These are phyloP conservation scores for Brettanomyces custersianus DNA, from an alignment of 805 yeast genomes.

Conservation along the genomic window DNA sequence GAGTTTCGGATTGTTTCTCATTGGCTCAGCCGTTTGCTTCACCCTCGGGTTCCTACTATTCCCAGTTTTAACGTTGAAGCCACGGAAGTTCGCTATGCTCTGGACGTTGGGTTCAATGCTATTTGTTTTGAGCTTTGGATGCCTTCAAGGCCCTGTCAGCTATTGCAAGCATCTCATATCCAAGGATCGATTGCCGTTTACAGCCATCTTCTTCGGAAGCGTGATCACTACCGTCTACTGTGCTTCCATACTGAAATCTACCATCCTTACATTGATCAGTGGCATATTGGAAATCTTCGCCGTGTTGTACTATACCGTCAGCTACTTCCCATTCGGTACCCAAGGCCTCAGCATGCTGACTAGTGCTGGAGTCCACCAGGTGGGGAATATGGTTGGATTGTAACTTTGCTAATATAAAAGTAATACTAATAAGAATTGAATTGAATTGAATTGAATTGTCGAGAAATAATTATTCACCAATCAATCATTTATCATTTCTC, in stretches of 20 bases:
- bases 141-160: constrained; percentile 85
- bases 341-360: constrained; percentile 52
- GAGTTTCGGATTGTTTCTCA: constrained; percentile 68
- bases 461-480: too few species aligned
- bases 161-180: constrained; percentile 69
- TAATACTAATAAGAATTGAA: not conserved
- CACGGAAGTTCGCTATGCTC: constrained; percentile 79
- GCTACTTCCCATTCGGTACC: constrained; percentile 95
- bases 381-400: constrained; percentile 34
- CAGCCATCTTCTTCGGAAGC: constrained; percentile 71
- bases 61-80: constrained; percentile 84
- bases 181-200: constrained; percentile 68
- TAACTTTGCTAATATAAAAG: constrained; percentile 7
- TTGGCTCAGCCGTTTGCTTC: constrained; percentile 75
- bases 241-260: constrained; percentile 60
- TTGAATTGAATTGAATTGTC: not conserved
- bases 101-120: constrained; percentile 91
- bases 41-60: constrained; percentile 71
- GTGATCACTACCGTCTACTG: constrained; percentile 72
- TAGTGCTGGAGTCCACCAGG: constrained; percentile 29
- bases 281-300: constrained; percentile 75
- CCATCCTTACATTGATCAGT: constrained; percentile 67
- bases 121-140: constrained; percentile 83
- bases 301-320: constrained; percentile 80
- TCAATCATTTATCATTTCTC: too few species aligned